Evolutionary conservation across 148 eudicot genomes (phyloP).

Genomic region (Persicaria tinctoria): DNA sequence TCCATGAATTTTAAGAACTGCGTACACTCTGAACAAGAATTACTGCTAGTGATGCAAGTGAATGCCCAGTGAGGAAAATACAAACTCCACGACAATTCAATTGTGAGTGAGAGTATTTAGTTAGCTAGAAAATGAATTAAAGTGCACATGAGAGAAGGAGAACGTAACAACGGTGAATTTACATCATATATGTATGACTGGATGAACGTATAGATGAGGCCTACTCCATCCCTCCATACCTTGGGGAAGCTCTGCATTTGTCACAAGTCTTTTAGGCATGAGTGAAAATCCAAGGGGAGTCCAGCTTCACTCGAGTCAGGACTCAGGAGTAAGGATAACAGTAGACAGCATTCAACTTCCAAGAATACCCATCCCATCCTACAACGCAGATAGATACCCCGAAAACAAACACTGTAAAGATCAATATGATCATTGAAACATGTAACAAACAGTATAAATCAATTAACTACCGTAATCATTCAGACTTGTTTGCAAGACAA

Average conservation of each 20-base stretch:
- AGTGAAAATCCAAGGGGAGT: slow-evolving; percentile 54
- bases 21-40: too few species aligned
- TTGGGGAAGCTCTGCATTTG: slow-evolving; percentile 45
- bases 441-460: background rate
- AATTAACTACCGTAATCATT: background rate
- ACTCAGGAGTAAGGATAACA: slow-evolving; percentile 31
- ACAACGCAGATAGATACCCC: background rate
- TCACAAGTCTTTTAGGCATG: slow-evolving; percentile 34
- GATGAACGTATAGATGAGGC: background rate
- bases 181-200: too few species aligned
- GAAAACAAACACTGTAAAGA: background rate
- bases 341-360: slow-evolving; percentile 51
- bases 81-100: too few species aligned
- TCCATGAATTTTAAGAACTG: background rate
- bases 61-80: too few species aligned
- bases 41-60: too few species aligned
- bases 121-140: too few species aligned
- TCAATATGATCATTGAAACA: background rate
- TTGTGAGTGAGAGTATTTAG: too few species aligned
- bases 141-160: too few species aligned
- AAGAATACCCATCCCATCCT: slow-evolving; percentile 14
- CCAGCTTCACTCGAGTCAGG: slow-evolving; percentile 52
- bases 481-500: background rate
- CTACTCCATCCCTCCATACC: slow-evolving; percentile 29
- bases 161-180: too few species aligned